phyloP scores from a whole-genome alignment of 768 basidiomycete genomes.

The Leccinum boreale region DNA sequence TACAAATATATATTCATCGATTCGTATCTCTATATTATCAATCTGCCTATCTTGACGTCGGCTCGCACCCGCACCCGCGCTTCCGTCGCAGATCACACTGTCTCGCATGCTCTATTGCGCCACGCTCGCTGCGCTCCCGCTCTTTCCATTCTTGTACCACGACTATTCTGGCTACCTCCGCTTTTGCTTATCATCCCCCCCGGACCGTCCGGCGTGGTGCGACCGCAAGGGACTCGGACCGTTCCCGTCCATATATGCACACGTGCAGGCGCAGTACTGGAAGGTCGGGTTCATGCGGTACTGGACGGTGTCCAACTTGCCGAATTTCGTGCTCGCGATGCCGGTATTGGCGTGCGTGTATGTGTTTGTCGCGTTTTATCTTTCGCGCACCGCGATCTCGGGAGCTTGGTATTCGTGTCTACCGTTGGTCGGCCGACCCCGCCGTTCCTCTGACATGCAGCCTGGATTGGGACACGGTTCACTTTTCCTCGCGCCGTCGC shows the following conservation, averaged over 20 bases:
- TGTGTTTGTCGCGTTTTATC: conserved; percentile 26
- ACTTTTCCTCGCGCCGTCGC: conserved; percentile 35
- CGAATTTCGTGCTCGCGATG: conserved; percentile 79
- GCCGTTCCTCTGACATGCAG: neutral
- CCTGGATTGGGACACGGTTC: neutral
- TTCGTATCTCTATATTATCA: neutral
- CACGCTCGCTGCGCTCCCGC: conserved; percentile 43
- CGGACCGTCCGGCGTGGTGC: conserved; percentile 60
- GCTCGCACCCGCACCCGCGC: neutral
- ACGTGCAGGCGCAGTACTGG: conserved; percentile 87
- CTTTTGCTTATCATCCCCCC: conserved; percentile 54
- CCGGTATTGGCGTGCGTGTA: conserved; percentile 62
- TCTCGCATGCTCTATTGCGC: conserved; percentile 34
- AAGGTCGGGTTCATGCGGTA: conserved; percentile 80
- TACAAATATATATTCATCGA: neutral
- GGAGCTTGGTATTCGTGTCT: neutral
- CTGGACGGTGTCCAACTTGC: conserved; percentile 79
- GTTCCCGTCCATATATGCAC: conserved; percentile 73
- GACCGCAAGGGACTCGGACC: conserved; percentile 8
- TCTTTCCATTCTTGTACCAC: conserved; percentile 69
- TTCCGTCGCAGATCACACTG: conserved; percentile 31
- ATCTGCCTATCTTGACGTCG: neutral
- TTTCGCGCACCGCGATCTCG: conserved; percentile 2
- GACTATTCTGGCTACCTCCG: conserved; percentile 61
- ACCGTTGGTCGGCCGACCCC: neutral